Percentiles rank a stretch among this genome's conserved stretches.
phyloP scores from a whole-genome alignment of 2,329 filamentous ascomycete genomes.

The Corniculantispora saksenae region DNA sequence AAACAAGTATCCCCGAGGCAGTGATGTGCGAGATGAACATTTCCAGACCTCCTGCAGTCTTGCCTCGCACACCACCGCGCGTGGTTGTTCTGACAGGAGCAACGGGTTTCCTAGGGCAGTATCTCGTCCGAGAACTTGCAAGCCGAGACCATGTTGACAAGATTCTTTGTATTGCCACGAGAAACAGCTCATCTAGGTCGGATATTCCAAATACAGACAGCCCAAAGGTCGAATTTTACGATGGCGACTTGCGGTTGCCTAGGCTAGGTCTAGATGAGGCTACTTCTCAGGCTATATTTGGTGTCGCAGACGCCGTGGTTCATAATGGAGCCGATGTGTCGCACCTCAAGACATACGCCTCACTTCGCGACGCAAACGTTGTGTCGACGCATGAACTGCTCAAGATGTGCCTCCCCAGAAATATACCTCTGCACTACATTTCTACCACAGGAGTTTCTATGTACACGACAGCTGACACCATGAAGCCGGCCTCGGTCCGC shows the following conservation, averaged over 20 bases:
- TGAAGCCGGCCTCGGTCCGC: background rate
- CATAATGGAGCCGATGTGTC: conserved; percentile 48
- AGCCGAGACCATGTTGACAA: conserved; percentile 30
- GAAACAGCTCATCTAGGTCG: conserved; percentile 13
- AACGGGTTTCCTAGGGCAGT: conserved; percentile 41
- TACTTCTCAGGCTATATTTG: conserved; percentile 16
- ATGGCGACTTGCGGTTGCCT: conserved; percentile 30
- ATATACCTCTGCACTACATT: conserved; percentile 39
- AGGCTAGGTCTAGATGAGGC: conserved; percentile 26
- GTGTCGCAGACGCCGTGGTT: conserved; percentile 47
- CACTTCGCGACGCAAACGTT: conserved; percentile 37
- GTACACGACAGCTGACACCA: background rate
- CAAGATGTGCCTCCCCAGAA: conserved; percentile 27
- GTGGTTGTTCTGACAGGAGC: conserved; percentile 37
- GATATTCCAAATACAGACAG: background rate
- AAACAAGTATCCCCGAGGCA: conserved; percentile 21
- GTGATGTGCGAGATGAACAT: too few relatives aligned
- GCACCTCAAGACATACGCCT: conserved; percentile 38
- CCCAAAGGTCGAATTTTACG: conserved; percentile 24
- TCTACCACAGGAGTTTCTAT: conserved; percentile 28
- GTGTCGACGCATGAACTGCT: conserved; percentile 34
- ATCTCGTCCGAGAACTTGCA: conserved; percentile 38
- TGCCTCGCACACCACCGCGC: background rate
- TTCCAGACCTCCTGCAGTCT: background rate
- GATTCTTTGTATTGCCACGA: conserved; percentile 47